Conservation (phyloP, 139 green algal genomes). For the Ettlia oleoabundans region DNA sequence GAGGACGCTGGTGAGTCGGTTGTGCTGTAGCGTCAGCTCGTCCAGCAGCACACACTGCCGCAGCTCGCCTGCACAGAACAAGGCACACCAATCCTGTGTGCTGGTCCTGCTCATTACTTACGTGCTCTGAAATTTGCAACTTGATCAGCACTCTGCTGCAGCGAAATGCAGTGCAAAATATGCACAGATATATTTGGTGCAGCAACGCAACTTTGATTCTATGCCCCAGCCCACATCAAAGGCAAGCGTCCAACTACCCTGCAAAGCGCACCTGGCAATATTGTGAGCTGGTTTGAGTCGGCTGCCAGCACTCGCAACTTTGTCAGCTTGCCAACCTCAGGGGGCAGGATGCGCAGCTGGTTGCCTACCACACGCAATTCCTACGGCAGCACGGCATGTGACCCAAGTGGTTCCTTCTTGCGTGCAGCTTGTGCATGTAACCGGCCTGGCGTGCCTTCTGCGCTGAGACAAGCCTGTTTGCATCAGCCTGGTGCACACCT, state of each 20-base stretch:
- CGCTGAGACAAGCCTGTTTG: neutral
- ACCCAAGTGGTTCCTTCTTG: neutral
- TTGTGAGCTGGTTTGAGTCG: constrained; percentile 84
- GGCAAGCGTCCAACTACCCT: neutral
- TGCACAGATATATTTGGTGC: too few relatives aligned
- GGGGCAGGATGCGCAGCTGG: constrained; percentile 71
- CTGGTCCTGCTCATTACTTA: too few relatives aligned
- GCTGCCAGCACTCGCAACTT: constrained; percentile 70
- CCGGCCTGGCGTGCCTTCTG: neutral
- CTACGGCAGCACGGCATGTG: neutral
- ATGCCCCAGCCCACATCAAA: too few relatives aligned
- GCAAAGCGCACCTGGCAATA: constrained; percentile 69
- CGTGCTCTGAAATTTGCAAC: too few relatives aligned
- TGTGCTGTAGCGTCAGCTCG: constrained; percentile 89
- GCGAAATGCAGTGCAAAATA: too few relatives aligned
- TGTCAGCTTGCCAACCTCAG: constrained; percentile 65
- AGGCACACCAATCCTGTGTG: too few relatives aligned
- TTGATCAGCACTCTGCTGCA: too few relatives aligned
- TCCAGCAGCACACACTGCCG: constrained; percentile 67
- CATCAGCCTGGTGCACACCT: too few relatives aligned
- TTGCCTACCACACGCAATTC: constrained; percentile 65
- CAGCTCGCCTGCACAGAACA: constrained; percentile 70
- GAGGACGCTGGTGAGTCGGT: constrained; percentile 78
- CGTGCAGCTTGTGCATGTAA: neutral
- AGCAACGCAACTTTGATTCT: too few relatives aligned